Percentiles rank a stretch among this genome's conserved stretches.
phyloP scores from a whole-genome alignment of 306 rosid species.

The Quercus rubra region DNA sequence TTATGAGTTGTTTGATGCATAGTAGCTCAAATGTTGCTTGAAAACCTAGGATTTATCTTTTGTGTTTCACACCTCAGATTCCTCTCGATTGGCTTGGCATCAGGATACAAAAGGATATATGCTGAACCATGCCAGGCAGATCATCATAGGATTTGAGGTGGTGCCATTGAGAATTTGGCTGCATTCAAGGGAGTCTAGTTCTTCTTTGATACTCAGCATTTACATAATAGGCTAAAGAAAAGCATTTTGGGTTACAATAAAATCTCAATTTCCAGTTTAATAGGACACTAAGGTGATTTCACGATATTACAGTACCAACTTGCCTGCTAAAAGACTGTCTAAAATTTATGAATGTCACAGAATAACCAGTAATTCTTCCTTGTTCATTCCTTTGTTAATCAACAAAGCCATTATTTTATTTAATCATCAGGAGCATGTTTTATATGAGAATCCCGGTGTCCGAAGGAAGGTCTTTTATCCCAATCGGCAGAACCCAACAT shows the following conservation, averaged over 20 bases:
- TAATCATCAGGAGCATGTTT: constrained; percentile 61
- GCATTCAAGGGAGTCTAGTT: neutral
- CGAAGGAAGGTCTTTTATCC: constrained; percentile 67
- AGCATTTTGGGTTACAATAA: neutral
- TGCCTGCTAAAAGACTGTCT: neutral
- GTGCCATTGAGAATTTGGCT: neutral
- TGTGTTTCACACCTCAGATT: neutral
- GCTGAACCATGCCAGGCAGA: neutral
- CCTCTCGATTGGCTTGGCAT: neutral
- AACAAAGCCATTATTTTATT: neutral
- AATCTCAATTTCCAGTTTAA: neutral
- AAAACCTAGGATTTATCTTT: neutral
- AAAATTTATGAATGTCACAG: neutral
- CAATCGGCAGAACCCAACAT: constrained; percentile 44
- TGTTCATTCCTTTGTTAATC: neutral
- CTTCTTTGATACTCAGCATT: neutral
- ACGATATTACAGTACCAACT: neutral
- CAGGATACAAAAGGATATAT: neutral
- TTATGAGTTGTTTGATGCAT: neutral
- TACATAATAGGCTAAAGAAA: neutral
- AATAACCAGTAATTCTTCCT: neutral
- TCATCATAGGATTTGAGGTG: neutral
- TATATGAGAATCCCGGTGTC: constrained; percentile 72
- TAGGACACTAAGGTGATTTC: neutral
- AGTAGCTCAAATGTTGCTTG: neutral